phyloP scores from a whole-genome alignment of 352 stramenopile genomes.

The Stephanocyclus meneghinianus region DNA sequence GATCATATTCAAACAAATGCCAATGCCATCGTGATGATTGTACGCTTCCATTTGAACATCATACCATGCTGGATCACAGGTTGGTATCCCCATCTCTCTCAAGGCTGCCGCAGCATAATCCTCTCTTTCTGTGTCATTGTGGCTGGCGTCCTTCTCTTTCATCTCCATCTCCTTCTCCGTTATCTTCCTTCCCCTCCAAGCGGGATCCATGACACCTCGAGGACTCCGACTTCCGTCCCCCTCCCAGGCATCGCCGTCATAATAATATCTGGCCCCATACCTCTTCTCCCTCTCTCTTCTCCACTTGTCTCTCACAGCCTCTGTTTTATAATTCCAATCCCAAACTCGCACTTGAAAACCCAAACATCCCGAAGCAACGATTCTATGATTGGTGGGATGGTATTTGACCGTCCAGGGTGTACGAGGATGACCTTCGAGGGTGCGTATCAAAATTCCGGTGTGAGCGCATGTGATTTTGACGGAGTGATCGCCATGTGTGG shows the following conservation, averaged over 20 bases:
- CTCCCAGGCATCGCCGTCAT: neutral
- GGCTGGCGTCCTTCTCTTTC: neutral
- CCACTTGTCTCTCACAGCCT: constrained; percentile 23
- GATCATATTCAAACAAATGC: constrained; percentile 91
- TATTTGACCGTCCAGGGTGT: constrained; percentile 98
- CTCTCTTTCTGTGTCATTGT: constrained; percentile 19
- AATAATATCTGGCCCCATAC: neutral
- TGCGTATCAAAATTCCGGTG: constrained; percentile 80
- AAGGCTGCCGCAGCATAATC: constrained; percentile 25
- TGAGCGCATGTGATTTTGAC: constrained; percentile 96
- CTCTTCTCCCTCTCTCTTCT: neutral
- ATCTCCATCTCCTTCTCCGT: neutral
- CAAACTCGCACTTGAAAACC: constrained; percentile 91
- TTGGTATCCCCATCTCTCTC: constrained; percentile 24
- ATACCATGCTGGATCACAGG: constrained; percentile 45
- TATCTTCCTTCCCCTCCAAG: neutral
- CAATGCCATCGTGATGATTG: constrained; percentile 66
- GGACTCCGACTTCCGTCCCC: constrained; percentile 10
- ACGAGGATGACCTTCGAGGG: constrained; percentile 83
- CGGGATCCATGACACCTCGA: constrained; percentile 14
- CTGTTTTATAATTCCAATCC: constrained; percentile 65
- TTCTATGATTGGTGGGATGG: constrained; percentile 90
- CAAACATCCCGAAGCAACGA: constrained; percentile 96
- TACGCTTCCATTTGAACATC: constrained; percentile 36
- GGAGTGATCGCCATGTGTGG: constrained; percentile 96